Base-by-base conservation (phyloP, 1,139 yeast genomes). In the Candida sp. region DNA sequence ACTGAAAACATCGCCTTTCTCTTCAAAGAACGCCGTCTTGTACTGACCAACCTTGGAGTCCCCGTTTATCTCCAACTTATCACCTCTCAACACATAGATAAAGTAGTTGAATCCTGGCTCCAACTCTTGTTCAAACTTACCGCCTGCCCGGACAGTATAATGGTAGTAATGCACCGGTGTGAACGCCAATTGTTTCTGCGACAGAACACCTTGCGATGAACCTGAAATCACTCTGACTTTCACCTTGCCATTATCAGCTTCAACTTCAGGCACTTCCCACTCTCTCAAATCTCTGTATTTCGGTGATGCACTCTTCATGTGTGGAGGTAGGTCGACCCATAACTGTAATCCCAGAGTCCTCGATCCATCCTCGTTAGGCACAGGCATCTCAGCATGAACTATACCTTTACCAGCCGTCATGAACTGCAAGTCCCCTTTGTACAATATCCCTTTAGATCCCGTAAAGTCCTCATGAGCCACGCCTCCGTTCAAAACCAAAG, bases 401-500 rank as follows among this genome's bases (percentile, higher is more conserved):
- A 91, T 84, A 49, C 97, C 98, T 59, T 80, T 83, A 51, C 98
- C 97, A 7, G 97, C 97, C 51, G 97, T 92, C 96, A 92, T 92
- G 66, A 92, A 91, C 71, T 92, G 98, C 59, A 92, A 75, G 65
- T 92, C 98, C 47, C 97, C 98, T 25, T 92, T 86, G 53, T 84
- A 81, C 50, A 92, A 73, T 23, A 90, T 78, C 49, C 97, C 97
- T 51, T 82, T 80, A 34, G 87, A 76, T 1, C 97, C 97, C 3
- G 96, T 90, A 73, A 91, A 90, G 68, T 92, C 98, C 67, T 90
- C 97, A 67, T 92, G 98, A 32, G 96, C 94, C 69, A 92, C 76
- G 52, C 84, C 85, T 46, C 97, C 97, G 96, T 31, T 77, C 53
- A 86, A 69, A 51, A 91, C 73, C 60, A 86, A 72, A 7, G 86